phyloP scores from a whole-genome alignment of 805 yeast genomes.

The Blastobotrys muscicola region DNA sequence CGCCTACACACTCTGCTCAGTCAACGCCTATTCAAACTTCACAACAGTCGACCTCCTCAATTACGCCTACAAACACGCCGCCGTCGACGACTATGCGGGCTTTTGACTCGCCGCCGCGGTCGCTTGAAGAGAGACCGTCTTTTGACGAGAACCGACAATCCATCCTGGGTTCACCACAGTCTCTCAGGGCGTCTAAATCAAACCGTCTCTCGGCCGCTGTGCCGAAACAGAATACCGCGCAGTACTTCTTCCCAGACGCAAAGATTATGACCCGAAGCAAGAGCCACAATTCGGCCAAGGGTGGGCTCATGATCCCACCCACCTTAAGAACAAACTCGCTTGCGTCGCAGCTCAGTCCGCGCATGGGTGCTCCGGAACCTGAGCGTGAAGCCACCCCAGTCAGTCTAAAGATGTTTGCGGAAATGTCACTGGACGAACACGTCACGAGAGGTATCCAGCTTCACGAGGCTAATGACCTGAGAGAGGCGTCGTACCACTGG shows the following conservation, averaged over 20 bases:
- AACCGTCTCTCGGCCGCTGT: background rate
- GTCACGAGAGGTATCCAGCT: slow-evolving; percentile 27
- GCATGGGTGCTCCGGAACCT: background rate
- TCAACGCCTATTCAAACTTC: background rate
- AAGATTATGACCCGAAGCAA: background rate
- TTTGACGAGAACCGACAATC: background rate
- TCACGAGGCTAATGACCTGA: slow-evolving; percentile 48
- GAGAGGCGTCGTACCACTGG: slow-evolving; percentile 62
- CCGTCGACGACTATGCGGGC: background rate
- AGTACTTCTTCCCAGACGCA: slow-evolving; percentile 6
- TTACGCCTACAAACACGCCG: background rate
- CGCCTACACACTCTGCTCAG: background rate
- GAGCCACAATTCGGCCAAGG: background rate
- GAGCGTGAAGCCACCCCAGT: slow-evolving; percentile 1
- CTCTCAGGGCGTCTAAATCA: background rate
- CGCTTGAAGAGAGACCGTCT: background rate
- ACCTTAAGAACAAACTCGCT: background rate
- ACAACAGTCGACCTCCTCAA: background rate
- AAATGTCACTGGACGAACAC: slow-evolving; percentile 23
- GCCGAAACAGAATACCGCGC: background rate
- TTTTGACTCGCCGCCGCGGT: background rate
- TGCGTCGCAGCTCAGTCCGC: background rate
- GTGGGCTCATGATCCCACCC: slow-evolving; percentile 2
- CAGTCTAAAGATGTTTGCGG: slow-evolving; percentile 10
- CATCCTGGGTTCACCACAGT: background rate